Evolutionary conservation across 192 early-diverging fungal genomes (phyloP).

Genomic region (Coemansia sp.): DNA sequence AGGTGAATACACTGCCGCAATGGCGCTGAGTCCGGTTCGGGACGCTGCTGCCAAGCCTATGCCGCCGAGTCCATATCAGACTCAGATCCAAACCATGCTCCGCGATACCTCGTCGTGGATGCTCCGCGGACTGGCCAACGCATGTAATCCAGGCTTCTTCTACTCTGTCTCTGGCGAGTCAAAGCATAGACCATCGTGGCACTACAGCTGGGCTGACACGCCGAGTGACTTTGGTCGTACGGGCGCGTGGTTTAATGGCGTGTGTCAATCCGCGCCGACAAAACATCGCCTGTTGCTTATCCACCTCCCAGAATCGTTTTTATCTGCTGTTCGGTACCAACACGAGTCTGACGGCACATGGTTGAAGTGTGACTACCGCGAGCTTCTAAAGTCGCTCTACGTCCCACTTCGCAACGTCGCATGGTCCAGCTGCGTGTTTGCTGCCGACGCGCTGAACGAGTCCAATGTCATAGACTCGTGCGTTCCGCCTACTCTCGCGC

Average conservation of each 20-base stretch:
- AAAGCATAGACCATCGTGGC: slow-evolving; percentile 22
- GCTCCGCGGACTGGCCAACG: slow-evolving; percentile 35
- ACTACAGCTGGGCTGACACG: slow-evolving; percentile 47
- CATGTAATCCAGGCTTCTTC: slow-evolving; percentile 25
- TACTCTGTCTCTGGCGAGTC: slow-evolving; percentile 12
- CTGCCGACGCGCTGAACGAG: slow-evolving; percentile 28
- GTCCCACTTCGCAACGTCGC: slow-evolving; percentile 24
- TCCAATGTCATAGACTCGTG: slow-evolving; percentile 31
- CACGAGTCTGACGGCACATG: slow-evolving; percentile 19
- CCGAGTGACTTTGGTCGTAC: slow-evolving; percentile 33
- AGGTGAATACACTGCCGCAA: slow-evolving; percentile 19
- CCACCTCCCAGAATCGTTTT: slow-evolving; percentile 41
- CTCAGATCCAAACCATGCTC: slow-evolving; percentile 13
- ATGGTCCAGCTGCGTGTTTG: slow-evolving; percentile 48
- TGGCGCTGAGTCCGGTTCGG: slow-evolving; percentile 24
- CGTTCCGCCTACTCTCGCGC: slow-evolving; percentile 37
- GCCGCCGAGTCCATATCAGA: slow-evolving; percentile 25
- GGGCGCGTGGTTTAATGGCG: slow-evolving; percentile 33
- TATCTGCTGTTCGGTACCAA: slow-evolving; percentile 17
- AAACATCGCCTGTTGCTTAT: slow-evolving; percentile 39
- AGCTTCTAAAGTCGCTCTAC: slow-evolving; percentile 32
- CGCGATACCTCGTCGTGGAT: slow-evolving; percentile 42
- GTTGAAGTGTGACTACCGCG: slow-evolving; percentile 37
- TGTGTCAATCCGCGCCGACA: not conserved
- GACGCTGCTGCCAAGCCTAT: slow-evolving; percentile 9